phyloP scores from a whole-genome alignment of 1,284 basidiomycete genomes.

The Mycena citricolor region DNA sequence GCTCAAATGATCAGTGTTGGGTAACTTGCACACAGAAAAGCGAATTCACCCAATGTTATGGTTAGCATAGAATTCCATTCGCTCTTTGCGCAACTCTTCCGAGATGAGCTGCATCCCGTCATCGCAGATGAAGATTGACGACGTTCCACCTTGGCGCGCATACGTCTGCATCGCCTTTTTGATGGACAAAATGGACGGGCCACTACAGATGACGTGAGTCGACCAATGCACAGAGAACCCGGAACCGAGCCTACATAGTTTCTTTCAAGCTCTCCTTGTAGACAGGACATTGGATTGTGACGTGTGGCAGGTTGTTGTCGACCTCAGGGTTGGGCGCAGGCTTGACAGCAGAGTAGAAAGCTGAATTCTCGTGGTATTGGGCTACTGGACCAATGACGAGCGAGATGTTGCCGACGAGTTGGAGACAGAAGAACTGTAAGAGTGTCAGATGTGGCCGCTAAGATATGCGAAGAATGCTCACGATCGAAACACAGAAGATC shows the following conservation, averaged over 20 bases:
- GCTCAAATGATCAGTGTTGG: too few relatives aligned
- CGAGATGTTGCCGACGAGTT: conserved; percentile 65
- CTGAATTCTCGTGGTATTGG: conserved; percentile 74
- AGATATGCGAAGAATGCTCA: conserved; percentile 32
- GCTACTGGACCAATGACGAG: conserved; percentile 59
- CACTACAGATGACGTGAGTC: conserved; percentile 34
- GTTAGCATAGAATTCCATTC: conserved; percentile 77
- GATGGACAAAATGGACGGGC: conserved; percentile 78
- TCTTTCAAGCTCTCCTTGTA: conserved; percentile 75
- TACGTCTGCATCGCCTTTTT: conserved; percentile 89
- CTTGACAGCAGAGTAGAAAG: conserved; percentile 69
- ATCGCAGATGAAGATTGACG: conserved; percentile 77
- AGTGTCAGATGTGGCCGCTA: conserved; percentile 1
- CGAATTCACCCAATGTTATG: conserved; percentile 84
- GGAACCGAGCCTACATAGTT: conserved; percentile 52
- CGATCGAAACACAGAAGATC: conserved; percentile 72
- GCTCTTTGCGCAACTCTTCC: conserved; percentile 59
- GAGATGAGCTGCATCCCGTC: conserved; percentile 71
- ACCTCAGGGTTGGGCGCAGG: conserved; percentile 63
- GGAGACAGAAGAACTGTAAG: conserved; percentile 64
- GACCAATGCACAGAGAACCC: not conserved
- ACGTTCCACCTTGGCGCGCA: conserved; percentile 78
- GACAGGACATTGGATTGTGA: conserved; percentile 80
- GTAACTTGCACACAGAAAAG: not conserved
- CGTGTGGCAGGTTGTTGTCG: conserved; percentile 69